Evolutionary conservation across 495 filamentous ascomycete species (phyloP).

Genomic region (Trichocladium uniseriatum): DNA sequence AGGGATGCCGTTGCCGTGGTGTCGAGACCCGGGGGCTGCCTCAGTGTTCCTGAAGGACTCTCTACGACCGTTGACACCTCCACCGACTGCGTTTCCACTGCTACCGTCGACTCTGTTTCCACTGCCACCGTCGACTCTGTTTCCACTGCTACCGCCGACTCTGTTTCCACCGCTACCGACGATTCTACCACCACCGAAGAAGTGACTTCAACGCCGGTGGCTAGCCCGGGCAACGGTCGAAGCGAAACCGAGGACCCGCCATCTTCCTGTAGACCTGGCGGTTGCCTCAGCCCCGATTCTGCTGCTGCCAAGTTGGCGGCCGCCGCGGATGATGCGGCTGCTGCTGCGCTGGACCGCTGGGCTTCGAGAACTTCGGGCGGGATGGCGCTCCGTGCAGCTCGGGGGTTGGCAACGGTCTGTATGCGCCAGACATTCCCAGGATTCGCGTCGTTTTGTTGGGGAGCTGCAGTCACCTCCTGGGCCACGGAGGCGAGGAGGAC

Average conservation of each 20-base stretch:
- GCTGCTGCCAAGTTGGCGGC: constrained; percentile 8
- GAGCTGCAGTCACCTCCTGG: constrained; percentile 14
- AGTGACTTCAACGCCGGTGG: background rate
- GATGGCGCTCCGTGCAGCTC: background rate
- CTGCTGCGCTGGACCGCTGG: constrained; percentile 9
- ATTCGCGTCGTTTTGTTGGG: constrained; percentile 3
- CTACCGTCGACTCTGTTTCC: no score
- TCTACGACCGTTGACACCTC: background rate
- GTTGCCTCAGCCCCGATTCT: constrained; percentile 12
- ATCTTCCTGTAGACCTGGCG: constrained; percentile 15
- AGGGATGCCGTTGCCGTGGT: background rate
- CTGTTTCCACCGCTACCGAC: background rate
- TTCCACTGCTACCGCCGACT: no score
- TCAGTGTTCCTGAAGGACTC: background rate
- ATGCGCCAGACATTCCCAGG: background rate
- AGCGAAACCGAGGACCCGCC: constrained; percentile 6
- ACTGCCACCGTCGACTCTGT: no score
- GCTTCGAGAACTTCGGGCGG: constrained; percentile 10
- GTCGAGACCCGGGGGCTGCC: constrained; percentile 5
- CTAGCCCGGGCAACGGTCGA: constrained; percentile 17
- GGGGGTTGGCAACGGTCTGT: constrained; percentile 3
- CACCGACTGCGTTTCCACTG: no score
- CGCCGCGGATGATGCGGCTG: constrained; percentile 11
- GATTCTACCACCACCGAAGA: background rate
- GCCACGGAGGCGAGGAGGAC: constrained; percentile 19